Evolutionary conservation across 169 alveolate species (phyloP).

Genomic region (Miamiensis avidus): DNA sequence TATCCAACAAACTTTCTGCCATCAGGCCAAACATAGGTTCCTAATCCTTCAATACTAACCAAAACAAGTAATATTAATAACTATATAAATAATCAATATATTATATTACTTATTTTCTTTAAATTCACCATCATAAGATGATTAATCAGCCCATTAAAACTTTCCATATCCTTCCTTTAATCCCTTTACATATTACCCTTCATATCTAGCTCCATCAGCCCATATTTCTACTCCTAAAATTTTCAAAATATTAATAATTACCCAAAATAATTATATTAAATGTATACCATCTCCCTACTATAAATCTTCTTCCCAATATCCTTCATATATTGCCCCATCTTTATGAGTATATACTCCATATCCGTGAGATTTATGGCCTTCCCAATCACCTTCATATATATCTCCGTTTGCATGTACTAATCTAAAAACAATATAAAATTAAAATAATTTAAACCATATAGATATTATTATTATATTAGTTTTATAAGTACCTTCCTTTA

Average conservation of each 20-base stretch:
- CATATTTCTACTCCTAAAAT: conserved; percentile 64
- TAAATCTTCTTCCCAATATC: conserved; percentile 46
- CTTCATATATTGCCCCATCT: conserved; percentile 61
- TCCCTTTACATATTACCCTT: conserved; percentile 69
- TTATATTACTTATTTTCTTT: conserved; percentile 18
- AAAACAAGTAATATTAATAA: too few species aligned
- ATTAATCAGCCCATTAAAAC: conserved; percentile 56
- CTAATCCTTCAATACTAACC: conserved; percentile 55
- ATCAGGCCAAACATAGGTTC: conserved; percentile 69
- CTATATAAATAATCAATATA: too few species aligned
- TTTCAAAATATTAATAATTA: background rate
- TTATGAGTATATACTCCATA: conserved; percentile 45
- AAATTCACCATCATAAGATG: conserved; percentile 57
- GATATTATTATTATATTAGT: too few species aligned
- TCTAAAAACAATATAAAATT: background rate
- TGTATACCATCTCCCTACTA: conserved; percentile 36
- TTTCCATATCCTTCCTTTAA: conserved; percentile 71
- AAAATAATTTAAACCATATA: too few species aligned
- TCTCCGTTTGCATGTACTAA: conserved; percentile 53
- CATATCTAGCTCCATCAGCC: conserved; percentile 71
- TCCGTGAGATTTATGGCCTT: conserved; percentile 52
- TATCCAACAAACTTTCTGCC: conserved; percentile 66
- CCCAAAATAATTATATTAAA: background rate
- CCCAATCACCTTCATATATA: conserved; percentile 72
- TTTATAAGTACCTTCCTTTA: conserved; percentile 50